Percentiles rank a stretch among this genome's conserved stretches.
Evolutionary conservation across 805 yeast genomes (phyloP).

Genomic region (Wickerhamiella brachini): DNA sequence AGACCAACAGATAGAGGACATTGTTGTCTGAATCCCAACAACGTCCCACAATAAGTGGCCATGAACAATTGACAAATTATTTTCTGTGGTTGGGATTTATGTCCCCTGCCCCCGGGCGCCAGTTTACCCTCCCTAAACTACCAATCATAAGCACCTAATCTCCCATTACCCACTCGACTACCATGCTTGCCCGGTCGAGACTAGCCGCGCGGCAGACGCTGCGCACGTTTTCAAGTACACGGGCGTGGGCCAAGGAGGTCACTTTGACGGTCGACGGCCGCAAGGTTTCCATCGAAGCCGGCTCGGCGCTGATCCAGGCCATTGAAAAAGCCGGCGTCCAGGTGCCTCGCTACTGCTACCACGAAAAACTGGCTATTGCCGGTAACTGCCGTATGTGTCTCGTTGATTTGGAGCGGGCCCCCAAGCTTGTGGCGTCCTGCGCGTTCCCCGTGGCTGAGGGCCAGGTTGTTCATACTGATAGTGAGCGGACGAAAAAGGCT

Average conservation of each 20-base stretch:
- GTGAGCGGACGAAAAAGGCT: slow-evolving; percentile 66
- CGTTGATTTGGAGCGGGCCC: slow-evolving; percentile 80
- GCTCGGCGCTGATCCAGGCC: slow-evolving; percentile 80
- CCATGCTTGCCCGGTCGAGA: slow-evolving; percentile 3
- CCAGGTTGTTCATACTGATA: slow-evolving; percentile 71
- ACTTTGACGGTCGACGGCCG: slow-evolving; percentile 50
- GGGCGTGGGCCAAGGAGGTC: slow-evolving; percentile 37
- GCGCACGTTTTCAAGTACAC: slow-evolving; percentile 25
- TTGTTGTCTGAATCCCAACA: neutral
- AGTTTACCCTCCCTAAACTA: slow-evolving; percentile 2
- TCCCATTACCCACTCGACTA: neutral
- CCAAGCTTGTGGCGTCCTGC: slow-evolving; percentile 81
- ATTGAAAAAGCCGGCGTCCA: slow-evolving; percentile 83
- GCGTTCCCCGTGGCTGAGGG: slow-evolving; percentile 87
- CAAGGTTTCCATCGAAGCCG: slow-evolving; percentile 67
- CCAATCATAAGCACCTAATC: slow-evolving; percentile 2
- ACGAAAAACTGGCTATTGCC: slow-evolving; percentile 78
- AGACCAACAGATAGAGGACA: slow-evolving; percentile 8
- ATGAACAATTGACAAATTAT: slow-evolving; percentile 4
- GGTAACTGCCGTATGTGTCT: slow-evolving; percentile 92
- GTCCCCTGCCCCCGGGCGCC: neutral
- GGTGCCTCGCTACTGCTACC: slow-evolving; percentile 83
- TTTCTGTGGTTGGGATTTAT: neutral
- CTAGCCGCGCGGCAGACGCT: slow-evolving; percentile 3
- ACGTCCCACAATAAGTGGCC: slow-evolving; percentile 3